These are phyloP conservation scores for Cucurbita moschata DNA, from an alignment of 306 rosid species.

Conservation along the genomic window DNA sequence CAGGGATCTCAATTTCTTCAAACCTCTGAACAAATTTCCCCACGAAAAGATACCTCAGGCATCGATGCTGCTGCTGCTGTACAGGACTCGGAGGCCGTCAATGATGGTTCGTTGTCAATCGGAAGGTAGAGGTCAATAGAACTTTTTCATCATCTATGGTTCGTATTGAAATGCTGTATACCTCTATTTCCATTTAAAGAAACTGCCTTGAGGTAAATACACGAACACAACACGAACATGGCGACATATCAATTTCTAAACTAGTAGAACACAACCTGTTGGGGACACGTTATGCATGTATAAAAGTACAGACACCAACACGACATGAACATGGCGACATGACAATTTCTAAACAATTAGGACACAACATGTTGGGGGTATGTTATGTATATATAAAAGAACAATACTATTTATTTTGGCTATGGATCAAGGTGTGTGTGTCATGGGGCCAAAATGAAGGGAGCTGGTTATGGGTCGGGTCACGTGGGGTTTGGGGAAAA, in stretches of 20 bases:
- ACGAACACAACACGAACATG: background rate
- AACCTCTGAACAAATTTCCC: conserved; percentile 27
- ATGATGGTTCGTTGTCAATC: conserved; percentile 15
- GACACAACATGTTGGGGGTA: background rate
- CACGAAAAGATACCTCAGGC: conserved; percentile 21
- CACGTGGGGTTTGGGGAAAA: background rate
- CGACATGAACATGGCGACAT: background rate
- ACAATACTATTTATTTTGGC: no score
- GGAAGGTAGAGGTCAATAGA: conserved; percentile 37
- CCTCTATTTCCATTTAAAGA: background rate
- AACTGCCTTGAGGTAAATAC: background rate
- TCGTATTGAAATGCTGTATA: background rate
- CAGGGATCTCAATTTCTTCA: conserved; percentile 37
- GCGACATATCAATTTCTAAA: background rate
- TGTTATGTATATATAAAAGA: background rate
- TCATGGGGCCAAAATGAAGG: background rate
- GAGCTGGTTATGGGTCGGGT: background rate
- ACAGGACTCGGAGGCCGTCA: conserved; percentile 18
- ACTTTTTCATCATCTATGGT: background rate
- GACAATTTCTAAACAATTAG: background rate
- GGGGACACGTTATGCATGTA: background rate
- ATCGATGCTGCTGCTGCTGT: conserved; percentile 14
- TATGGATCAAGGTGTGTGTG: background rate
- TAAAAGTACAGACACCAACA: background rate
- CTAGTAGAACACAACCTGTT: background rate